Conservation (phyloP, 208 protist genomes). For the Acanthamoeba sp. region DNA sequence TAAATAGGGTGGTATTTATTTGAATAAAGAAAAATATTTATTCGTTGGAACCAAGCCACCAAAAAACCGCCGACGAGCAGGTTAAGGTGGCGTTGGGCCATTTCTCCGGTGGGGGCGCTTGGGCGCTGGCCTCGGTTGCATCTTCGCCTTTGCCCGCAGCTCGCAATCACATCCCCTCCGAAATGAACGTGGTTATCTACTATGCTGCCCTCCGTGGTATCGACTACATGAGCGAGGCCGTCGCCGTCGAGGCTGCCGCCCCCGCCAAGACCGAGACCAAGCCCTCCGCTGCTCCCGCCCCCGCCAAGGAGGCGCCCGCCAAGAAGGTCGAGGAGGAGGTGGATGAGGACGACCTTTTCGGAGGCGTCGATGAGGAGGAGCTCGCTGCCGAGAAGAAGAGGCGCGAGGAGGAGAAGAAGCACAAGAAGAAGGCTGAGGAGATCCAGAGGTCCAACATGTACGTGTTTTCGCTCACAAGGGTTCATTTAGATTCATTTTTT, state of each 20-base stretch:
- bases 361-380: conserved; percentile 78
- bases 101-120: background rate
- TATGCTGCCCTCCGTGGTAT: conserved; percentile 13
- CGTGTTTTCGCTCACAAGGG: too few relatives aligned
- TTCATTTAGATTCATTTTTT: too few relatives aligned
- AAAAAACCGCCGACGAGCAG: too few relatives aligned
- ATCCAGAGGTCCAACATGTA: conserved; percentile 85
- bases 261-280: conserved; percentile 15
- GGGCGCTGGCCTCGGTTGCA: too few relatives aligned
- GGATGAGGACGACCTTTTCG: conserved; percentile 86
- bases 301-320: conserved; percentile 10
- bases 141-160: background rate
- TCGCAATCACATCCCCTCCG: background rate
- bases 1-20: background rate
- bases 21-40: too few relatives aligned
- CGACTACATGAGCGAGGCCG: background rate
- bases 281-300: conserved; percentile 72
- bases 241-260: conserved; percentile 3
- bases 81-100: background rate
- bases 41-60: too few relatives aligned
- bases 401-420: conserved; percentile 66
- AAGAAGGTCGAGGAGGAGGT: conserved; percentile 73
- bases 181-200: conserved; percentile 4
- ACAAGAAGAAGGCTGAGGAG: conserved; percentile 76
- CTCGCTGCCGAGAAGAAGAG: conserved; percentile 77